A percentile compares a stretch with the other conserved stretches of the same genome.
Conservation (phyloP, 2,329 filamentous ascomycete species). For the Myriosclerotinia scirpicola region DNA sequence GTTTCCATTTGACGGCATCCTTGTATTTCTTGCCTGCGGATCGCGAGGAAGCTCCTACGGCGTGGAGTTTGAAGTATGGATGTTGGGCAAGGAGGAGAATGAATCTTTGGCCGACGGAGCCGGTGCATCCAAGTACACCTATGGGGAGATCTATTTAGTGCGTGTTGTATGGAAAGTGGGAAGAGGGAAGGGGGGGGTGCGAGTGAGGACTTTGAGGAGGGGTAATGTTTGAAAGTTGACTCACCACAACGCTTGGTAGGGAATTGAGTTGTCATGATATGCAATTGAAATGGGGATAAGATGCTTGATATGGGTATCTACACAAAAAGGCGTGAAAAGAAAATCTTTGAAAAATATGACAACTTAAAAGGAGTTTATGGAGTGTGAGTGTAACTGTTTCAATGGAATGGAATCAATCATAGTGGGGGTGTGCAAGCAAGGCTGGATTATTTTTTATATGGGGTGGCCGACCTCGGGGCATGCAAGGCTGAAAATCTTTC, state of each 20-base stretch:
- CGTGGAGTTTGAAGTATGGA: conserved; percentile 81
- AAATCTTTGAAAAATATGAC: not conserved
- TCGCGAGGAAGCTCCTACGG: conserved; percentile 83
- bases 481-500: conserved; percentile 17
- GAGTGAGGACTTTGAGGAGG: conserved; percentile 14
- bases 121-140: conserved; percentile 86
- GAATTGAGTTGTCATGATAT: conserved; percentile 41
- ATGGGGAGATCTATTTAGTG: not conserved
- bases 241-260: conserved; percentile 56
- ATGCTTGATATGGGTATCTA: not conserved
- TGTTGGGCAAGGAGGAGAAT: conserved; percentile 88
- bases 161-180: not conserved
- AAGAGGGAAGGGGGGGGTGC: not conserved
- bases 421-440: conserved; percentile 7
- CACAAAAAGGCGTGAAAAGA: not conserved
- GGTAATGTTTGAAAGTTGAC: conserved; percentile 25
- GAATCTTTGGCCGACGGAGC: conserved; percentile 93
- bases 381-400: not conserved
- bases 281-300: not conserved
- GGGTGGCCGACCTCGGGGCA: conserved; percentile 19
- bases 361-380: not conserved
- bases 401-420: conserved; percentile 7
- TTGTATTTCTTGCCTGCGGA: conserved; percentile 93
- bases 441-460: conserved; percentile 17
- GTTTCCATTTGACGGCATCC: conserved; percentile 95